A percentile compares a stretch with the other conserved stretches of the same genome.
Evolutionary conservation across 2,329 filamentous ascomycete genomes (phyloP).

Genomic region (Epichloe sp.): DNA sequence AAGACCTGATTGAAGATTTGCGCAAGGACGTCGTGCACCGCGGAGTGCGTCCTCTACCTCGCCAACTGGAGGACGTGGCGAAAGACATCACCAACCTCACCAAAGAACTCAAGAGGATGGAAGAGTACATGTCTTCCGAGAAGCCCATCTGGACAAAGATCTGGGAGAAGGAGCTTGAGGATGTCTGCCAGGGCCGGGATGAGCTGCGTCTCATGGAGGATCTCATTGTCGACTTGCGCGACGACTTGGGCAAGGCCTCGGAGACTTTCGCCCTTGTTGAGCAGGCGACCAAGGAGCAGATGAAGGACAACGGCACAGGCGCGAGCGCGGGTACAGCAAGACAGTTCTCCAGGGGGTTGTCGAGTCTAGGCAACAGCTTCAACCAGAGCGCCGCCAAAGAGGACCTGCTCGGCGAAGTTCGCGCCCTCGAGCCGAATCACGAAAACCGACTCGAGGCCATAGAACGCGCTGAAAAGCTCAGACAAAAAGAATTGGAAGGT

Average conservation of each 20-base stretch:
- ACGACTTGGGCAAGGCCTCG: slow-evolving; percentile 87
- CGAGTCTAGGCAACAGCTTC: slow-evolving; percentile 36
- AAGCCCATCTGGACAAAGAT: slow-evolving; percentile 98
- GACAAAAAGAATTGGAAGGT: slow-evolving; percentile 76
- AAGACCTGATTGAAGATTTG: slow-evolving; percentile 90
- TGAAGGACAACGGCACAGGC: slow-evolving; percentile 54
- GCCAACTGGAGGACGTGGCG: slow-evolving; percentile 77
- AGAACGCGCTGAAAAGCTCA: slow-evolving; percentile 84
- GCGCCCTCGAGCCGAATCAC: slow-evolving; percentile 87
- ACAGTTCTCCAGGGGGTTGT: slow-evolving; percentile 42
- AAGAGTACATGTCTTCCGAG: slow-evolving; percentile 81
- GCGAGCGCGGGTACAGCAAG: slow-evolving; percentile 37
- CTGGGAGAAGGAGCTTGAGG: slow-evolving; percentile 94
- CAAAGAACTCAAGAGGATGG: slow-evolving; percentile 84
- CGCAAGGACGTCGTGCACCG: slow-evolving; percentile 92
- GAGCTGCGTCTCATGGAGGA: slow-evolving; percentile 95
- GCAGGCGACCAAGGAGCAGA: slow-evolving; percentile 95
- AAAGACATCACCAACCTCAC: slow-evolving; percentile 75
- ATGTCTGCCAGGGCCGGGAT: slow-evolving; percentile 90
- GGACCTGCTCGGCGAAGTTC: slow-evolving; percentile 80
- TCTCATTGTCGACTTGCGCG: slow-evolving; percentile 77
- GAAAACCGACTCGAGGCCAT: slow-evolving; percentile 89
- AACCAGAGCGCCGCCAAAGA: slow-evolving; percentile 81
- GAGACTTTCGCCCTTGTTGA: slow-evolving; percentile 93
- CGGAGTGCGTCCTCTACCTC: slow-evolving; percentile 78